Conservation (phyloP, 352 stramenopile genomes). For the Phytophthora hibernalis region DNA sequence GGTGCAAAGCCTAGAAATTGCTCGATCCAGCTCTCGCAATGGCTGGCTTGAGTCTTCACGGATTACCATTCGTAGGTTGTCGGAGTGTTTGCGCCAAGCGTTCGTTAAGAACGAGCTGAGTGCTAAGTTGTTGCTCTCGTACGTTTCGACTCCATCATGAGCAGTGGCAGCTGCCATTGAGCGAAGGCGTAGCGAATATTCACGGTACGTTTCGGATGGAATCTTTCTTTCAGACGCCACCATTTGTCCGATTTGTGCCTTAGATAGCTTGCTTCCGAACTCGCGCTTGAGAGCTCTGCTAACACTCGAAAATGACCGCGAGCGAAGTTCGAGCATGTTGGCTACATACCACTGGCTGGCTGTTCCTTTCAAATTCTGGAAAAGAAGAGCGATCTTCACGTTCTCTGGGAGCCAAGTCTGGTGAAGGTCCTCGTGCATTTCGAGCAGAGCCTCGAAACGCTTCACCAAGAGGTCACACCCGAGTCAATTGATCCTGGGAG, state of each 20-base stretch:
- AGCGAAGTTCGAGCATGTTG: background rate
- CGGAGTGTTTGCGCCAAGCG: background rate
- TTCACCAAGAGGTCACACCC: too few relatives aligned
- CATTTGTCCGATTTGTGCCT: background rate
- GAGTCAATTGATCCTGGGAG: too few relatives aligned
- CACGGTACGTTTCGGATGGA: background rate
- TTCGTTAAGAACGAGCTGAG: background rate
- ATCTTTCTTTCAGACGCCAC: slow-evolving; percentile 3
- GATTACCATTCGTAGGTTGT: background rate
- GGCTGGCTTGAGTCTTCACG: background rate
- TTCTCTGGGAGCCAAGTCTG: background rate
- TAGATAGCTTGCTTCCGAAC: background rate
- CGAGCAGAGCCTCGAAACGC: background rate
- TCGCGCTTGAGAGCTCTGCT: background rate
- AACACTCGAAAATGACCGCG: too few relatives aligned
- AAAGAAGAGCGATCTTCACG: background rate
- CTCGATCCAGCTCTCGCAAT: background rate
- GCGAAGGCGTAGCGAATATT: background rate
- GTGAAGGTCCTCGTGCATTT: background rate
- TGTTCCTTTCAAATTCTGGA: background rate
- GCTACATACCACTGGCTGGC: background rate
- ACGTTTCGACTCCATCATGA: background rate
- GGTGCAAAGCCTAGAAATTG: background rate
- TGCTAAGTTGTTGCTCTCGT: background rate
- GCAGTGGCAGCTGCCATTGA: background rate